Evolutionary conservation across 177 flowering plant genomes (phyloP).

Genomic region (Vitis hybrid): DNA sequence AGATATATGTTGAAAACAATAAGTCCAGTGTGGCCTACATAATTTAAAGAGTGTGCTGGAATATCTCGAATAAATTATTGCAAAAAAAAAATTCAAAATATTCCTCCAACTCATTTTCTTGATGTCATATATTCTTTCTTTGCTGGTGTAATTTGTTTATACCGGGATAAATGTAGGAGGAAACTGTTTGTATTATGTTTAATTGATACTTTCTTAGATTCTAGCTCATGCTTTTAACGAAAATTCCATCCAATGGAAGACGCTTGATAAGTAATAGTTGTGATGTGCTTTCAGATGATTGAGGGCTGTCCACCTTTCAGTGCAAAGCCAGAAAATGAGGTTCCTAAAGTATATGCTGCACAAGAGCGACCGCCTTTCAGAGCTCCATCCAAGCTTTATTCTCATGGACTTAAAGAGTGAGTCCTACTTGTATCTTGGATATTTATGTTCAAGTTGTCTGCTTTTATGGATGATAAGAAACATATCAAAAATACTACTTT

Average conservation of each 20-base stretch:
- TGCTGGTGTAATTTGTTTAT: background rate
- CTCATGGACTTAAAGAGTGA: conserved; percentile 87
- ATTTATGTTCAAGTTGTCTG: background rate
- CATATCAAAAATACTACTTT: background rate
- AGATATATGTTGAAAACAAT: no score
- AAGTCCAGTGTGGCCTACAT: no score
- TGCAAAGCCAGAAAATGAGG: conserved; percentile 58
- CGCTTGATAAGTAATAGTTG: conserved; percentile 17
- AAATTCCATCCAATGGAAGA: background rate
- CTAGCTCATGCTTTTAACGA: background rate
- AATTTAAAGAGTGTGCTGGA: no score
- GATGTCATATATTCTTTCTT: background rate
- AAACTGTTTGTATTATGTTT: background rate
- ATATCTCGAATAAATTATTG: no score
- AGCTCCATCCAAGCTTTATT: conserved; percentile 70
- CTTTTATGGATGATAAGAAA: background rate
- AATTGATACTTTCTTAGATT: background rate
- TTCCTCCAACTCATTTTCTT: no score
- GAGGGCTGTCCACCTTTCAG: conserved; percentile 85
- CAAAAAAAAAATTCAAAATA: no score
- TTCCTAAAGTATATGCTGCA: conserved; percentile 62
- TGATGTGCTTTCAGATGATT: conserved; percentile 65
- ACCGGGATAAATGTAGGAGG: background rate
- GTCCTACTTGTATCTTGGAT: conserved; percentile 16
- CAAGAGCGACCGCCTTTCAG: conserved; percentile 85